Percentiles rank a stretch among this genome's conserved stretches.
phyloP scores from a whole-genome alignment of 148 eudicot species.

The Vaccinium corymbosum region DNA sequence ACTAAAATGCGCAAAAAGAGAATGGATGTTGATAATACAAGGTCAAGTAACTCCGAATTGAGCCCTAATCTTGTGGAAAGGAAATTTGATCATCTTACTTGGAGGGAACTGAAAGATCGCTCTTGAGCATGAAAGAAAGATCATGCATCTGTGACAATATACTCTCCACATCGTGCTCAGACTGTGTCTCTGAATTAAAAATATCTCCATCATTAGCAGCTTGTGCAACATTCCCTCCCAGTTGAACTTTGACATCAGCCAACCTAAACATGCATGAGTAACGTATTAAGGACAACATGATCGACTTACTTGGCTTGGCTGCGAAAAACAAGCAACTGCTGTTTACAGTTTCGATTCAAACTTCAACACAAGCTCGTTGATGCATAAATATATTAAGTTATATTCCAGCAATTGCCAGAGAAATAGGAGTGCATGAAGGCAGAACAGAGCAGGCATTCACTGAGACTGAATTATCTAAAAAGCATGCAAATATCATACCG shows the following conservation, averaged over 20 bases:
- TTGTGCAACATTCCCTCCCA: slow-evolving; percentile 22
- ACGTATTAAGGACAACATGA: neutral
- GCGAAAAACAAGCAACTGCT: neutral
- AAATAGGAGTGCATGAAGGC: neutral
- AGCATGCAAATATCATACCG: neutral
- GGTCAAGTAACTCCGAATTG: neutral
- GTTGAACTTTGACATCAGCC: slow-evolving; percentile 24
- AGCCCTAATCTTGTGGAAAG: slow-evolving; percentile 14
- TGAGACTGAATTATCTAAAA: neutral
- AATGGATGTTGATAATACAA: slow-evolving; percentile 10
- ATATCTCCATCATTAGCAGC: slow-evolving; percentile 24
- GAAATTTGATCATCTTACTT: slow-evolving; percentile 20
- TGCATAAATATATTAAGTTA: neutral
- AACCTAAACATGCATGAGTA: slow-evolving; percentile 16
- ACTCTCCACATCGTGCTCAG: slow-evolving; percentile 37
- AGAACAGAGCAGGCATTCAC: neutral
- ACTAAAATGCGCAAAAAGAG: neutral
- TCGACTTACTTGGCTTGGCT: neutral
- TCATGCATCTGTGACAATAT: slow-evolving; percentile 84
- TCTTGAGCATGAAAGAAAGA: slow-evolving; percentile 78
- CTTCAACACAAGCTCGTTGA: neutral
- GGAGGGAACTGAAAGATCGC: slow-evolving; percentile 57
- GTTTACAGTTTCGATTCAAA: neutral
- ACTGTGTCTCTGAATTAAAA: slow-evolving; percentile 10
- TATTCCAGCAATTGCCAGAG: neutral